Evolutionary conservation across 257 asterid genomes (phyloP), one percentile per base, ranked within the genome.

Genomic region (Ballota nigra): DNA sequence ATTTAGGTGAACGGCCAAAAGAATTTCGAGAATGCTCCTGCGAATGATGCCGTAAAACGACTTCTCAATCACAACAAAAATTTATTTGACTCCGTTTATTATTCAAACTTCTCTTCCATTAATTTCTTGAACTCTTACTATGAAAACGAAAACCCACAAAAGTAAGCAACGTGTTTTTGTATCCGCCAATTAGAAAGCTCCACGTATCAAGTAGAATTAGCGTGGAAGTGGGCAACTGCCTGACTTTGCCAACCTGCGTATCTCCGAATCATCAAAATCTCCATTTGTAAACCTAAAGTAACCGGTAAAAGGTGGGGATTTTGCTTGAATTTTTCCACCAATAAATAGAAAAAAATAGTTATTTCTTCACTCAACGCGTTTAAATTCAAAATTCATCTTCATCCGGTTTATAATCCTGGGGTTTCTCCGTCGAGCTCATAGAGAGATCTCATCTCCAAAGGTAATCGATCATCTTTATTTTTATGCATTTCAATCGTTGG

Each of bases 81-180:
- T 15, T 67, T 66, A n/a, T 26, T 26, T 26, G 75, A 73, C 82
- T 34, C 49, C 7, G 3, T 18, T 47, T 66, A 18, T 3, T 20
- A 31, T 56, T 64, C 5, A 23, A 43, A 41, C n/a, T 40, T 2
- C 0, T 12, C 13, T 41, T 40, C n/a, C 40, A 5, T 33, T 29
- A 6, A 29, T 4, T 41, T 41, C 49, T 41, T 41, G 49, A 5
- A 5, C 22, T 55, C 47, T 23, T 69, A 7, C 61, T 34, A 57
- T 10, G 19, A 29, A 4, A 23, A 62, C 31, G 60, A 61, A 62
- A 55, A 61, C 33, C 20, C 68, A 24, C 51, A 12, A 18, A 51
- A 9, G 18, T 41, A 80, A 76, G 53, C 19, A 34, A 72, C 73
- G 68, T 38, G 77, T 79, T 31, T n/a, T 4, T 8, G 26, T 29